Base-by-base conservation (phyloP, 176 grass and related monocot species). In the Phoenix dactylifera region DNA sequence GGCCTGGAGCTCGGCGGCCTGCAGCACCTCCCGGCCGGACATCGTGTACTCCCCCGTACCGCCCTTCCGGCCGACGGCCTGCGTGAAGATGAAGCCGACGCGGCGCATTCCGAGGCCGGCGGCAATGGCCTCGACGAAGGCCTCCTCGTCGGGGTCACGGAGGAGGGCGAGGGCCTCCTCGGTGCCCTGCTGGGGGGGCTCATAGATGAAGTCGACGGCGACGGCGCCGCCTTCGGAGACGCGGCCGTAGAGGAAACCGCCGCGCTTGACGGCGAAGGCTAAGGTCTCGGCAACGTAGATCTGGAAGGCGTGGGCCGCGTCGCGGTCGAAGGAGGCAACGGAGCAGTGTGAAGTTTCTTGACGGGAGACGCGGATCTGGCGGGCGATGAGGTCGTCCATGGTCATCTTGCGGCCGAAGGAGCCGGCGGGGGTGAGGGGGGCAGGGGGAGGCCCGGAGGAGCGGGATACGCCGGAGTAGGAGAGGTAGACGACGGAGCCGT, bases 391-490 rank as follows among this genome's bases (percentile, higher is more conserved):
- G 49, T 98, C 93, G 10, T 92, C 93, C 68, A 98, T 92, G 49
- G 93, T 98, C 93, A 98, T 98, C 79, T 85, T 98, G 63, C 48
- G 74, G 12, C 87, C 88, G 44, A 95, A 95, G 60, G 81, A 89
- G 32, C 89, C 89, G 0, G 88, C 88, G 17, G 79, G 60, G 49
- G 52, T 50, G 51, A 91, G 76, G 4, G 82, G 91, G 1, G 77
- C 65, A 1, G 85, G 72, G 14, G 64, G 60, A 5, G 25, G 64
- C 2, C 19, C 50, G 84, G 69, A 20, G 56, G 66, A 19, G 75
- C 70, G 22, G 75, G 32, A 51, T 24, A 74, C 51, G 18, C 50
- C 29, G 18, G 83, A 75, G 60, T 76, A 79, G 26, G 80, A 55
- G 49, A 95, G 86, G 68, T 76, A 95, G 29, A 95, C 54, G 69